These are phyloP conservation scores for Quercus glauca DNA, from an alignment of 306 rosid species.

Conservation along the genomic window DNA sequence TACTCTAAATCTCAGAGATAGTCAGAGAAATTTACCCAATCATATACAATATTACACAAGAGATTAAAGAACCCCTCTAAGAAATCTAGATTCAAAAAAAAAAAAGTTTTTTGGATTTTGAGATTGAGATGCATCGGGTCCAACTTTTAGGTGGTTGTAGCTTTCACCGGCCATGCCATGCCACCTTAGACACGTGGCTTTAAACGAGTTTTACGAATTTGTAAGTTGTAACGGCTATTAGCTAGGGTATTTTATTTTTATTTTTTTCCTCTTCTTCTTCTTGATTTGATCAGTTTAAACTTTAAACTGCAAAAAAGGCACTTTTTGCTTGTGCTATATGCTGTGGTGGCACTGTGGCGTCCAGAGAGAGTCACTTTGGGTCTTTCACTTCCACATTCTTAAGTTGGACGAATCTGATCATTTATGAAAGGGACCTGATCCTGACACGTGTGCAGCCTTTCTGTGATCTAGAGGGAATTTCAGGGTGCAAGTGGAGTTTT, in stretches of 20 bases:
- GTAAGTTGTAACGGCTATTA: too few relatives aligned
- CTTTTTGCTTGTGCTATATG: too few relatives aligned
- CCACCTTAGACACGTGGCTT: background rate
- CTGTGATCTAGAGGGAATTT: background rate
- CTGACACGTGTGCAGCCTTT: background rate
- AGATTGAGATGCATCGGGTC: background rate
- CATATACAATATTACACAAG: too few relatives aligned
- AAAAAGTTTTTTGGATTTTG: too few relatives aligned
- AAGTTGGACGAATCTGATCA: background rate
- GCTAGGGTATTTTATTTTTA: too few relatives aligned
- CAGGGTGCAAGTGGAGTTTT: background rate
- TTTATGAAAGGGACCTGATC: background rate
- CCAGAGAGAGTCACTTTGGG: background rate
- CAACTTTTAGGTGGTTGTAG: background rate
- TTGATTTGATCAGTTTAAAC: too few relatives aligned
- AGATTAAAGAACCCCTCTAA: too few relatives aligned
- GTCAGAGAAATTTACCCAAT: too few relatives aligned
- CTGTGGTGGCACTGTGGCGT: background rate
- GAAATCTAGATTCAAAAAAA: too few relatives aligned
- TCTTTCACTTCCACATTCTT: slow-evolving; percentile 4
- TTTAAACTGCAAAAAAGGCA: too few relatives aligned
- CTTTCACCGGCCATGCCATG: background rate
- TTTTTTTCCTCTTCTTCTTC: too few relatives aligned
- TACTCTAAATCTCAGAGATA: too few relatives aligned
- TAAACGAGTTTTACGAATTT: background rate